Base-by-base conservation (phyloP, 1,139 yeast genomes). In the Protomyces macrosporus region DNA sequence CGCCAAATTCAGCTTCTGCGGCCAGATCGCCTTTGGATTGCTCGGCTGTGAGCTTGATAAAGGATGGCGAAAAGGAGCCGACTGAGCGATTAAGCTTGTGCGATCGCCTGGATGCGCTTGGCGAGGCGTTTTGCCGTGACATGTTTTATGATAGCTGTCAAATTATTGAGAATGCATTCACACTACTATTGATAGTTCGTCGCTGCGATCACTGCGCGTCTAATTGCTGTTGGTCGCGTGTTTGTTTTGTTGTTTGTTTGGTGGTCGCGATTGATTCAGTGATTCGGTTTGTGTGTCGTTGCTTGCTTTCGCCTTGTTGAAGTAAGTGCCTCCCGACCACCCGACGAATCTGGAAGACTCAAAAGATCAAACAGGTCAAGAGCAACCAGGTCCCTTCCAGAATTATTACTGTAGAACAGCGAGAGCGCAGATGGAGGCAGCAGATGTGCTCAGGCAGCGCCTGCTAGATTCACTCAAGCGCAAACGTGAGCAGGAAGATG, bases 1-100 rank as follows among this genome's bases (percentile, higher is more conserved):
- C 76, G 64, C 82, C 78, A 71, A 80, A 81, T 65, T 81, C 84
- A 56, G 82, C 83, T 68, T 78, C 82, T 65, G 77, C 81, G 23
- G 66, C 67, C 4, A 55, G 52, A 40, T 58, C 56, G 10, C 23
- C 52, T 7, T 36, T 48, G n/a, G 48, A 14, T 34, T 34, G 40
- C 7, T 58, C 62, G 35, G 30, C 53, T 12, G 52, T 52, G 23
- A 42, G 32, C 23, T 52, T 51, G 52, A 58, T 48, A 30, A 51
- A 58, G 4, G 62, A 55, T 9, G 62, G 62, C n/a, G 62, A 45
- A 45, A 58, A 58, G 34, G 62, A 51, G 23, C 62, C 62, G 14
- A 42, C 32, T 42, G 48, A 23, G 16, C 23, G 16, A 16, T 42
- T 42, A 4, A 42, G 48, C 23, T 42, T 7, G 16, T 42, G 48